These are phyloP conservation scores for Silybum marianum DNA, from an alignment of 129 eudicot genomes.

Conservation along the genomic window DNA sequence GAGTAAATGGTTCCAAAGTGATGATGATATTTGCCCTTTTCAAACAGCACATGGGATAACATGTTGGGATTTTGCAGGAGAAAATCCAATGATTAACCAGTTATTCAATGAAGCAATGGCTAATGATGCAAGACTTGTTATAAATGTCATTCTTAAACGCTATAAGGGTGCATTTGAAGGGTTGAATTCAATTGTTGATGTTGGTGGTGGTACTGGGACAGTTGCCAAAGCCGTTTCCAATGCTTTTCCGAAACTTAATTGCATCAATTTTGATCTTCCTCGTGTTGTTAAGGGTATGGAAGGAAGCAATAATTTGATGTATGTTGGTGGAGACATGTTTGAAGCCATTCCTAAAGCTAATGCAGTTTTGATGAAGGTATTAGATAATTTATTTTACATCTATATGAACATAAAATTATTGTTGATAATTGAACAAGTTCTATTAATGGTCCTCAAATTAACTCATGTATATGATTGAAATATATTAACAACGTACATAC, in stretches of 20 bases:
- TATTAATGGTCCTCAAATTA: too few relatives aligned
- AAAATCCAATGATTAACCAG: constrained; percentile 24
- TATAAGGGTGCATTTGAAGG: constrained; percentile 21
- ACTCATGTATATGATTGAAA: too few relatives aligned
- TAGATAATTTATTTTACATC: background rate
- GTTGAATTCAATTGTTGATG: constrained; percentile 29
- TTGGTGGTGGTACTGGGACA: constrained; percentile 42
- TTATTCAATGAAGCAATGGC: constrained; percentile 49
- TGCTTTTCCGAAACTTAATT: constrained; percentile 3
- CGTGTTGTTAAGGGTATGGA: constrained; percentile 25
- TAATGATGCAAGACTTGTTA: constrained; percentile 32
- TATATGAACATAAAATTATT: background rate
- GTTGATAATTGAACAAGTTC: too few relatives aligned
- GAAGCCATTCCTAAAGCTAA: constrained; percentile 25
- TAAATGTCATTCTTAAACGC: constrained; percentile 10
- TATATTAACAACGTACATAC: too few relatives aligned
- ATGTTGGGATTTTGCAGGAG: constrained; percentile 26
- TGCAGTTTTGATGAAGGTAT: constrained; percentile 22
- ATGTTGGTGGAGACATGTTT: constrained; percentile 34
- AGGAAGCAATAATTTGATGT: constrained; percentile 13
- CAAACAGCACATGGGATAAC: constrained; percentile 27
- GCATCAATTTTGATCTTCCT: constrained; percentile 35
- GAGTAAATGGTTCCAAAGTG: constrained; percentile 28
- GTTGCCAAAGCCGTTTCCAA: constrained; percentile 17
- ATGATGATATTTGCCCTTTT: constrained; percentile 1